A percentile compares a stretch with the other conserved stretches of the same genome.
Evolutionary conservation across 768 basidiomycete species (phyloP).

Genomic region (Termitomyces sp.): DNA sequence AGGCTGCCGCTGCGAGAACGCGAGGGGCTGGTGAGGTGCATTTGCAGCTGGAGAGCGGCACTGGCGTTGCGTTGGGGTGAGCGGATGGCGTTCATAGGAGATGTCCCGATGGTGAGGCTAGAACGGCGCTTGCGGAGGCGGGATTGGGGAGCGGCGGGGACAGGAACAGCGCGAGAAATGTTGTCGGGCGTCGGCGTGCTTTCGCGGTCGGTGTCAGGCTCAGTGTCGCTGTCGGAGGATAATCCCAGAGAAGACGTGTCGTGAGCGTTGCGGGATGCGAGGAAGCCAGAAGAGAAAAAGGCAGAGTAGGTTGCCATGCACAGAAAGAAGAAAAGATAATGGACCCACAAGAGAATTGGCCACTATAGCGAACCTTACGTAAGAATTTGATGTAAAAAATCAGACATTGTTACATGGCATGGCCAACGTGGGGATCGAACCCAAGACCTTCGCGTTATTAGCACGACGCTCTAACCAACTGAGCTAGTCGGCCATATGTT

Average conservation of each 20-base stretch:
- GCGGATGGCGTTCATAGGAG: slow-evolving; percentile 57
- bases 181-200: slow-evolving; percentile 22
- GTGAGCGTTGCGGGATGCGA: slow-evolving; percentile 40
- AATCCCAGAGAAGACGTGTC: slow-evolving; percentile 18
- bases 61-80: slow-evolving; percentile 51
- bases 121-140: slow-evolving; percentile 61
- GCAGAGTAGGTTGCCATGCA: slow-evolving; percentile 51
- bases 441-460: slow-evolving; percentile 75
- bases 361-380: slow-evolving; percentile 10
- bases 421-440: slow-evolving; percentile 59
- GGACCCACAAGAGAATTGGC: neutral
- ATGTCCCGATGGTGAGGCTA: slow-evolving; percentile 52
- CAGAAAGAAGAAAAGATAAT: slow-evolving; percentile 1
- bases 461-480: slow-evolving; percentile 86
- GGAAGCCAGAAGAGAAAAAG: slow-evolving; percentile 70
- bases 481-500: slow-evolving; percentile 65
- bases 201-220: slow-evolving; percentile 23
- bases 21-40: slow-evolving; percentile 36
- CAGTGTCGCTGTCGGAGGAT: slow-evolving; percentile 33
- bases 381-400: neutral
- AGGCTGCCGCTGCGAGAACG: slow-evolving; percentile 48
- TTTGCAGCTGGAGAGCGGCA: slow-evolving; percentile 48
- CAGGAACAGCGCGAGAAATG: slow-evolving; percentile 2
- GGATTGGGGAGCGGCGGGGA: slow-evolving; percentile 21
- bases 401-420: no score